Evolutionary conservation across 1,139 yeast species (phyloP), one percentile per base, ranked within the genome.

Genomic region (Protomyces pachydermus): DNA sequence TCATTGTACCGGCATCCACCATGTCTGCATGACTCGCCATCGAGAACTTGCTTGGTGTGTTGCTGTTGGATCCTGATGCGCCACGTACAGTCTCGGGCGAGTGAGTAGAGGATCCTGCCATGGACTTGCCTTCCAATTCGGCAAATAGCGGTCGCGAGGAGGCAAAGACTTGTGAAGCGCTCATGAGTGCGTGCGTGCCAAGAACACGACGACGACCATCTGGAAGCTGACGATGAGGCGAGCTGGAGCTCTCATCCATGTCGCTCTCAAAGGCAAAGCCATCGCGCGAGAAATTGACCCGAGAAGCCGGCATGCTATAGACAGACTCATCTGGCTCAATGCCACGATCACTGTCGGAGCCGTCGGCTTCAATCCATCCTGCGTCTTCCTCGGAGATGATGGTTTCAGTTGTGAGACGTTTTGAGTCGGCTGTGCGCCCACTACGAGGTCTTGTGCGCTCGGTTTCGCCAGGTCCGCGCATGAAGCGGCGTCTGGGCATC

Each of bases 311-410:
- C 23, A 20, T 18, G 48, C 48, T 42, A 20, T 42, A 18, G 25
- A 39, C 38, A 3, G 60, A 55, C n/a, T 55, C 50, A 6, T 20
- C 25, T 8, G 28, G 20, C 23, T 55, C 50, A 9, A 28, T 1
- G 69, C 67, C 32, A 69, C 64, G 38, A 55, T 51, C 28, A 50
- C 45, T 20, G 42, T 37, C 23, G 53, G 61, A 42, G 25, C 12
- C 9, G 14, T 52, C 64, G 18, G 61, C 63, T 18, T 70, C 69
- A 42, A 70, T 73, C 74, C 74, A 71, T 8, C 66, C 71, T 12
- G 57, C 35, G n/a, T 61, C 64, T 35, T 56, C 58, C 34, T 71
- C 73, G 18, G 45, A 50, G 32, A 56, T 32, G 58, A 53, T 28
- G 61, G 63, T 28, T 65, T 25, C n/a, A 23, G 54, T 52, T 10